A percentile compares a stretch with the other conserved stretches of the same genome.
These are phyloP conservation scores for Coemansia sp. DNA, from an alignment of 192 early-diverging fungal genomes.

Conservation along the genomic window DNA sequence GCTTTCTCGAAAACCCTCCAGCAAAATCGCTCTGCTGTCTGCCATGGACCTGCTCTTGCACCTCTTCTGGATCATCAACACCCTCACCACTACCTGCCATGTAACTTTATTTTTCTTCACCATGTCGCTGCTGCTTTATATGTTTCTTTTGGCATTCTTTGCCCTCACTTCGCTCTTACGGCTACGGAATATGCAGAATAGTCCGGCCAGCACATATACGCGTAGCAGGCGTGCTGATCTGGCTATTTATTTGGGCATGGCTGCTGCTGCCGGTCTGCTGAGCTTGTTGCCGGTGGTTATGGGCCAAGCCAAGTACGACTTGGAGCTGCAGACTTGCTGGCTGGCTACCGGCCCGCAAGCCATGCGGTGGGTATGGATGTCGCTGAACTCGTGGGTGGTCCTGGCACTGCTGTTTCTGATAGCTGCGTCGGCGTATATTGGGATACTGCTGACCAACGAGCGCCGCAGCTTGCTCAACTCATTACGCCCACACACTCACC, in stretches of 20 bases:
- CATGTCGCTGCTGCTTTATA: slow-evolving; percentile 34
- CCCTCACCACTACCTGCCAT: slow-evolving; percentile 17
- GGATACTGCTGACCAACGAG: slow-evolving; percentile 39
- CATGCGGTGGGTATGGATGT: slow-evolving; percentile 45
- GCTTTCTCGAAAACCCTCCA: slow-evolving; percentile 32
- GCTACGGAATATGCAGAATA: slow-evolving; percentile 30
- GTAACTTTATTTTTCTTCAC: slow-evolving; percentile 42
- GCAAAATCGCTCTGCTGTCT: slow-evolving; percentile 41
- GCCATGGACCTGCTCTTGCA: slow-evolving; percentile 38
- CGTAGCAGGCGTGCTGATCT: neutral
- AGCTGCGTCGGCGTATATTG: slow-evolving; percentile 27
- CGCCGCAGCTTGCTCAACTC: slow-evolving; percentile 32
- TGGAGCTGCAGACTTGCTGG: slow-evolving; percentile 26
- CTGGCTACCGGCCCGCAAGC: slow-evolving; percentile 16
- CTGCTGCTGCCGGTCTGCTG: slow-evolving; percentile 7
- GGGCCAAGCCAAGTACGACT: slow-evolving; percentile 20
- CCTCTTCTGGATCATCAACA: slow-evolving; percentile 37
- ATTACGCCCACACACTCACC: slow-evolving; percentile 3
- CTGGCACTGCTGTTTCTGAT: slow-evolving; percentile 32
- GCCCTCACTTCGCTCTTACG: slow-evolving; percentile 34
- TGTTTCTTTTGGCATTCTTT: slow-evolving; percentile 39
- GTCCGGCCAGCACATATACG: neutral
- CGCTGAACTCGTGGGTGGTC: slow-evolving; percentile 40
- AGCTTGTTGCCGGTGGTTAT: slow-evolving; percentile 40
- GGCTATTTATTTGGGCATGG: neutral